Conservation (phyloP, 2,329 filamentous ascomycete species). For the Colletotrichum acutatum region DNA sequence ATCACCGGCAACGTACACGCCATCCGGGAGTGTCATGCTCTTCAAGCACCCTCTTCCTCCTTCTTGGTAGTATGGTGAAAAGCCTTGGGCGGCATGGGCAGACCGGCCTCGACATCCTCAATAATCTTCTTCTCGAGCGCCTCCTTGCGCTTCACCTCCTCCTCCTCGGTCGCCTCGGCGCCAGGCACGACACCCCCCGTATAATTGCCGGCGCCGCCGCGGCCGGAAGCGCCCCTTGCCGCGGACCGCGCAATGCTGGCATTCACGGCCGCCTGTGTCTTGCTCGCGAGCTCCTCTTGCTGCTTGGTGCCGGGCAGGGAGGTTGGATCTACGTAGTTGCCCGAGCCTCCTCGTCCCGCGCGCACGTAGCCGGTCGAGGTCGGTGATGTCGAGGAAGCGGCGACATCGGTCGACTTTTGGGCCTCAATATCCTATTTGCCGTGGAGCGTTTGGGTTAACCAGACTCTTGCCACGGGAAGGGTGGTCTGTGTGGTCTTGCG, state of each 20-base stretch:
- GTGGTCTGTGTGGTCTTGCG: no score
- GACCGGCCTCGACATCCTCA: conserved; percentile 58
- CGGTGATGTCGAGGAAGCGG: conserved; percentile 38
- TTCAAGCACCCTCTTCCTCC: conserved; percentile 35
- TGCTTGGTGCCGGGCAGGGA: conserved; percentile 46
- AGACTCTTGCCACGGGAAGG: no score
- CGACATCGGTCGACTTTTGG: conserved; percentile 39
- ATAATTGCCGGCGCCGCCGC: conserved; percentile 71
- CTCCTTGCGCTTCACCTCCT: conserved; percentile 46
- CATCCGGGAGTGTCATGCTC: no score
- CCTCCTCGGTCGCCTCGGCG: conserved; percentile 40
- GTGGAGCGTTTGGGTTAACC: conserved; percentile 2
- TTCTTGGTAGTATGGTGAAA: conserved; percentile 46
- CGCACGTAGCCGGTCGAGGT: conserved; percentile 46
- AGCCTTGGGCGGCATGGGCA: conserved; percentile 58
- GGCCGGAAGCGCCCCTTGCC: conserved; percentile 49
- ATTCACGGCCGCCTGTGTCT: conserved; percentile 47
- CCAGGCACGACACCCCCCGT: conserved; percentile 38
- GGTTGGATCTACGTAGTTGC: conserved; percentile 63
- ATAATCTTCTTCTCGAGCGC: conserved; percentile 55
- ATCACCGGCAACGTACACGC: background rate
- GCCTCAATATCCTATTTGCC: conserved; percentile 45
- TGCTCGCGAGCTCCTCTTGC: conserved; percentile 47
- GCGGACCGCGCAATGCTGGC: conserved; percentile 41
- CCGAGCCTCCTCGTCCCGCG: conserved; percentile 70